phyloP scores from a whole-genome alignment of 2,329 filamentous ascomycete species.

The Ceratocystis alfenasii region DNA sequence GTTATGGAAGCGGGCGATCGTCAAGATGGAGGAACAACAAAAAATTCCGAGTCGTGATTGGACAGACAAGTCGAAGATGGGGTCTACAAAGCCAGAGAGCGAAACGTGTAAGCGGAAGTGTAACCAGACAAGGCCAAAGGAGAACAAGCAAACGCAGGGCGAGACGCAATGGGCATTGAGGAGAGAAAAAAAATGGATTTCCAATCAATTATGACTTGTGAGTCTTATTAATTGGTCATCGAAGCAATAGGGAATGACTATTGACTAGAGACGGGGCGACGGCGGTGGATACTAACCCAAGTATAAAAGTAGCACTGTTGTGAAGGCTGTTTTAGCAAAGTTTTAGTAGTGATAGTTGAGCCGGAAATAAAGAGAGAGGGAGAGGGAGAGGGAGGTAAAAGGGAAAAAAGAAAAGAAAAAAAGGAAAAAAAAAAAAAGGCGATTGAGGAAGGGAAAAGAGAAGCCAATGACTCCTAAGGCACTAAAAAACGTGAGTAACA shows the following conservation, averaged over 20 bases:
- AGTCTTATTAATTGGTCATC: slow-evolving; percentile 2
- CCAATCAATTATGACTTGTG: not conserved
- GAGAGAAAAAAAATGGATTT: slow-evolving; percentile 8
- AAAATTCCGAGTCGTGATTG: slow-evolving; percentile 10
- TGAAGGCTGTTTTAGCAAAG: not conserved
- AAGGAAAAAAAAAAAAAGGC: not conserved
- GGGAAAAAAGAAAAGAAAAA: not conserved
- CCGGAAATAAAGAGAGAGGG: not conserved
- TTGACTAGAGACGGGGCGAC: not conserved
- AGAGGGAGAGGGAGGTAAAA: not conserved
- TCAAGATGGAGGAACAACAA: not conserved
- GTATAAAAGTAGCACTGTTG: not conserved
- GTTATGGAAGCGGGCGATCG: not conserved
- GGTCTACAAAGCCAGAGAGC: slow-evolving; percentile 10
- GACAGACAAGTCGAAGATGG: not conserved
- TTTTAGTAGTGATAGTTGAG: not conserved
- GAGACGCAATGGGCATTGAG: not conserved
- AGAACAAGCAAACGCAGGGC: not conserved
- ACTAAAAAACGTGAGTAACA: slow-evolving; percentile 2
- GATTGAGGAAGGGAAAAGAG: not conserved
- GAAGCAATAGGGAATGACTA: not conserved
- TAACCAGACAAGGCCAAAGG: not conserved
- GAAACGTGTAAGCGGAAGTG: slow-evolving; percentile 15
- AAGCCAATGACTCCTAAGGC: not conserved
- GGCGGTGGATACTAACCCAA: not conserved